Evolutionary conservation across 257 asterid species (phyloP), one percentile per base, ranked within the genome.

Genomic region (Nicotiana obtusifolia): DNA sequence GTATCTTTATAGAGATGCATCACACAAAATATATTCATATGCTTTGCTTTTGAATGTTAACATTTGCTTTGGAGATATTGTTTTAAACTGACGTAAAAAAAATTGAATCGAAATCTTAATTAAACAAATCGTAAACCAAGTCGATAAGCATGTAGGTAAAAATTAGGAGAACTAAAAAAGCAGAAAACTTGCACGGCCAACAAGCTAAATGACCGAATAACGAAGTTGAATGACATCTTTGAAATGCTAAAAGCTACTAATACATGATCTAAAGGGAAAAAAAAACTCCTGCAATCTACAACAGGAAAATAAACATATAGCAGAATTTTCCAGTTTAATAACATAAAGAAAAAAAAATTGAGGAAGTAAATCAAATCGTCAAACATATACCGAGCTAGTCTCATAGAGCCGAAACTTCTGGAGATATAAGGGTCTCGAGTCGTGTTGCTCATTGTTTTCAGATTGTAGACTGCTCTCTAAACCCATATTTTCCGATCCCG

Each of bases 341-440:
- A 19, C 56, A 60, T 22, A 49, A 13, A 20, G 13, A 64, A 28
- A 80, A 35, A 52, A 56, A 37, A 28, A 28, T 15, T 24, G 59
- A 81, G 35, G 16, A 83, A 77, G 24, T 20, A 75, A 31, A 60
- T 71, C 35, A 41, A 68, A 37, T 68, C 2, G 7, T 60, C 10
- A 11, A 64, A 76, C 0, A 3, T 37, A 87, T 94, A 96, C 99
- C 97, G 99, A 91, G 65, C 87, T 86, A 81, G 99, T 93, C 84
- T 93, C 97, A 22, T 93, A 95, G 68, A 95, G 97, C 85, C 88
- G 92, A 91, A 90, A 95, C 77, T 92, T 93, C 75, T 94, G 97
- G 83, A 92, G 80, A 84, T 81, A 86, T 56, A 64, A 31, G 56
- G 84, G 78, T 80, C 83, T 83, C 35, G 64, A 69, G 79, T 78